Evolutionary conservation across 495 filamentous ascomycete genomes (phyloP), one percentile per base, ranked within the genome.

Genomic region (Haplographium delicatum): DNA sequence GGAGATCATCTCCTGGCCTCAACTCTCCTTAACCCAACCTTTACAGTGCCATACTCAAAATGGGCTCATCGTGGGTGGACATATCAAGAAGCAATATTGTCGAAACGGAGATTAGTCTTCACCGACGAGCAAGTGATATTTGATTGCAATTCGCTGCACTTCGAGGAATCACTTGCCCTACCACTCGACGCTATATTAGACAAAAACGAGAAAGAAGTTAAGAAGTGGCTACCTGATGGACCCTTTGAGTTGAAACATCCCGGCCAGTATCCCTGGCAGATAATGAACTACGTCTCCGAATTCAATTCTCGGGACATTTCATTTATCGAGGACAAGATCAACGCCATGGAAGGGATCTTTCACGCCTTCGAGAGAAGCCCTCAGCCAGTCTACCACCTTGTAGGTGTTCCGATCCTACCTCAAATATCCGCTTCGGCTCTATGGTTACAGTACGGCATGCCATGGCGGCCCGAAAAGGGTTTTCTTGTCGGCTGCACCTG

Each of bases 61-160:
- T 72, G 68, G 70, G 15, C 30, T 7, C 64, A 55, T 4, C 53
- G 70, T 31, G 70, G 58, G 8, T 73, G 70, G 70, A 73, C 70
- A 5, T 70, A 28, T 11, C 47, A 50, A 40, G 47, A 50, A 25
- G 13, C 7, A 6, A n/a, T 50, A 9, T 38, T 43, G 10, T 41
- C 47, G 4, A 47, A 39, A 3, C 35, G 35, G 7, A 18, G 35
- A 20, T 19, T 39, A 15, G 9, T 39, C 5, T 39, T 39, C 11
- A 39, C 35, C 1, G 35, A 39, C 16, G 35, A 39, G 16, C 35
- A 39, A 19, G 35, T 39, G 4, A 4, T 39, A 19, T 39, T 39
- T 19, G 35, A 39, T 8, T 39, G 35, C 35, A 39, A 39, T 19
- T 8, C 16, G 7, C 18, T 39, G 35, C 15, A 39, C 16, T 19